A percentile compares a stretch with the other conserved stretches of the same genome.
These are phyloP conservation scores for Serendipita indica DNA, from an alignment of 768 basidiomycete species.

Conservation along the genomic window DNA sequence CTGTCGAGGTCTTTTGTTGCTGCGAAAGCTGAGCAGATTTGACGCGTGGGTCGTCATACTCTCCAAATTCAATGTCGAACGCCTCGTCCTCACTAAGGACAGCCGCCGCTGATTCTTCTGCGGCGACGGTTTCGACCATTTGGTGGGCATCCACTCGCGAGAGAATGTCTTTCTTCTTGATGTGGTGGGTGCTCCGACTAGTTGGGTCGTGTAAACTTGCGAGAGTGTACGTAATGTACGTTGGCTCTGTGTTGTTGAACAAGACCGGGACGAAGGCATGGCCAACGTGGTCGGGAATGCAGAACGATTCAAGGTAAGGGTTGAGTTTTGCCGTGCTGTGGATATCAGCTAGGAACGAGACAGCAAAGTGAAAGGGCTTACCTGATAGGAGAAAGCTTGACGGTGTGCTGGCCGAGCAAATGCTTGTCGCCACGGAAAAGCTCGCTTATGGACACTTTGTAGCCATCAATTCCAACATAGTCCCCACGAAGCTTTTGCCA, in stretches of 20 bases:
- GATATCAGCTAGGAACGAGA: background rate
- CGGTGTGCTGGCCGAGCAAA: constrained; percentile 65
- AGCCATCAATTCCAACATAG: constrained; percentile 9
- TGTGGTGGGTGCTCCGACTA: constrained; percentile 18
- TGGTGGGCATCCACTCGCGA: constrained; percentile 53
- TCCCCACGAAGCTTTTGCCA: constrained; percentile 3
- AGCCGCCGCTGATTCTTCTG: constrained; percentile 27
- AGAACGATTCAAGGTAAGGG: constrained; percentile 57
- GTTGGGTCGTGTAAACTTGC: constrained; percentile 40
- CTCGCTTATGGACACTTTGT: constrained; percentile 19
- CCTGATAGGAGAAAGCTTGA: constrained; percentile 81
- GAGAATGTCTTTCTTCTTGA: constrained; percentile 33
- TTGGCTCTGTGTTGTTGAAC: constrained; percentile 78
- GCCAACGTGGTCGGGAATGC: constrained; percentile 40
- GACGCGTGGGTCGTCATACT: constrained; percentile 32
- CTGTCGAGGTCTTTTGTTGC: constrained; percentile 15
- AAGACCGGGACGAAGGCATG: constrained; percentile 63
- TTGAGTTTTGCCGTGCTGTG: constrained; percentile 73
- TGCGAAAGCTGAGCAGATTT: constrained; percentile 12
- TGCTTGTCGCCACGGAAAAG: constrained; percentile 20
- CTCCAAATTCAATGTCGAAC: constrained; percentile 59
- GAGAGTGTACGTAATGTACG: constrained; percentile 55
- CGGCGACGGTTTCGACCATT: constrained; percentile 44
- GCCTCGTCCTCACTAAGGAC: constrained; percentile 29
- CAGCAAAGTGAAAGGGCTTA: constrained; percentile 11